Base-by-base conservation (phyloP, 2,329 filamentous ascomycete species). In the Venturia oleaginea region DNA sequence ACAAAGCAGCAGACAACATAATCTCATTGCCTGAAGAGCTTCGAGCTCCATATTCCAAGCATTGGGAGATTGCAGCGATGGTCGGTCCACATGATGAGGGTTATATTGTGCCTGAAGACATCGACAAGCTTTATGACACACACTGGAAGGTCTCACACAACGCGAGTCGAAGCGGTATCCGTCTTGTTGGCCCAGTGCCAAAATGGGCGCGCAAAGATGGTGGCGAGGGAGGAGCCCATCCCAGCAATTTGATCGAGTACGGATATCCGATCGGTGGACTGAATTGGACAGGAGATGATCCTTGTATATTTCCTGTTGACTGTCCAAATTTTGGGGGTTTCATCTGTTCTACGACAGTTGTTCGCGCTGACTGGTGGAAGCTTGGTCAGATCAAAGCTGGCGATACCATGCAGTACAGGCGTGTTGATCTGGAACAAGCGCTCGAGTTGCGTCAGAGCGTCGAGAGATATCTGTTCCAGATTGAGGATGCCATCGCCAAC, bases 81-180 rank as follows among this genome's bases (percentile, higher is more conserved):
- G 77, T 79, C 6, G 83, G 83, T 0, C 83, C 83, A 0, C 83
- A 85, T 62, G 80, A 83, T 51, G 78, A 81, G 63, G 83, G 80
- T 0, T 82, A 82, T 64, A 79, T 84, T 61, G 42, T 51, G 17
- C 19, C 27, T 7, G 19, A 38, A 24, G 63, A 64, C 27, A 38
- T 42, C 8, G 78, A 83, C 11, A 83, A 81, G 74, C 77, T 87
- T 1, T 87, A 85, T 71, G 72, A 74, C 5, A 82, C 80, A 0
- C 73, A 78, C n/a, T 86, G 83, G 82, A 83, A 83, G 60, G 77
- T 87, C 1, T 83, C 81, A 0, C 84, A 87, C 68, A 87, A 87
- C 65, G 80, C 83, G 0, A 83, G 81, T 15, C 76, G 86, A 65
- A 83, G 80, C 48, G 86, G 84, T 0, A 83, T 88, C 32, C 79